These are phyloP conservation scores for Immersiella caudata DNA, from an alignment of 495 filamentous ascomycete genomes.

Conservation along the genomic window DNA sequence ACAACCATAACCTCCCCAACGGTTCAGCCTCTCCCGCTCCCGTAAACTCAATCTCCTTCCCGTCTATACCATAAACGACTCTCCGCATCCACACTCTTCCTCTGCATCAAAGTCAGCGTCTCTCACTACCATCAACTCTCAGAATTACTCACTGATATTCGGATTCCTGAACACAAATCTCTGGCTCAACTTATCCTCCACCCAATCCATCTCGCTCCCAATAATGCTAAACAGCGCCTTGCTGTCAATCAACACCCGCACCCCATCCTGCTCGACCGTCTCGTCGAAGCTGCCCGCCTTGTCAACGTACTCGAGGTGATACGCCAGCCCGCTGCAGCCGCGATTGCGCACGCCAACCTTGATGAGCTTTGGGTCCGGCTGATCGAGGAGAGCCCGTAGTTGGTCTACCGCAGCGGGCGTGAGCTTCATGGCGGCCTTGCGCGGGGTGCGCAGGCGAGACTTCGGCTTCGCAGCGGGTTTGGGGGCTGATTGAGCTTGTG, in stretches of 20 bases:
- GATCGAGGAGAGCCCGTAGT: conserved; percentile 70
- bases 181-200: conserved; percentile 88
- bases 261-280: conserved; percentile 90
- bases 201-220: conserved; percentile 99
- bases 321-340: conserved; percentile 95
- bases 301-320: conserved; percentile 94
- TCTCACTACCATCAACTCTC: not conserved
- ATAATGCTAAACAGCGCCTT: conserved; percentile 98
- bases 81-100: conserved; percentile 95
- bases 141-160: conserved; percentile 83
- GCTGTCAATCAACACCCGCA: conserved; percentile 93
- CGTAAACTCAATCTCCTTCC: not conserved
- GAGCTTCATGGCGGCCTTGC: conserved; percentile 90
- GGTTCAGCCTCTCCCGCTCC: not conserved
- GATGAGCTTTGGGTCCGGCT: conserved; percentile 87
- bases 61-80: conserved; percentile 84
- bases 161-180: conserved; percentile 95
- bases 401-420: conserved; percentile 76
- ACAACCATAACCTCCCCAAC: not conserved
- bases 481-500: not conserved
- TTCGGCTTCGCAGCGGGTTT: conserved; percentile 18
- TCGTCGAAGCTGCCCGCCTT: conserved; percentile 87
- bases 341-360: conserved; percentile 91
- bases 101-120: conserved; percentile 55
- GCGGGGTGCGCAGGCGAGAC: conserved; percentile 68